A percentile compares a stretch with the other conserved stretches of the same genome.
Evolutionary conservation across 768 basidiomycete species (phyloP).

Genomic region (Suillus subluteus): DNA sequence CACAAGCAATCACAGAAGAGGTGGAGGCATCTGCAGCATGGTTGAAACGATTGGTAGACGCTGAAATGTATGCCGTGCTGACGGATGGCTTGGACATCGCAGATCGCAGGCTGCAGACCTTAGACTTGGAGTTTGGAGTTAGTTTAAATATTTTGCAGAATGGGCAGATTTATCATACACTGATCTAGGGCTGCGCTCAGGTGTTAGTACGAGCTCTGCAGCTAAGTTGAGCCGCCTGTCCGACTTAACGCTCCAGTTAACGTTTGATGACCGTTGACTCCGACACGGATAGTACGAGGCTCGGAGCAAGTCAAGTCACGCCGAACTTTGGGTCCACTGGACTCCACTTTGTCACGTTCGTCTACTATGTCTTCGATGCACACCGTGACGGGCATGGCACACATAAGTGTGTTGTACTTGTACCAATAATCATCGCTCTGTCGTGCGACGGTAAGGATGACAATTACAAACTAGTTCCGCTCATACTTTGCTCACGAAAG

Average conservation of each 20-base stretch:
- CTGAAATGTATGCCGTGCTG: conserved; percentile 46
- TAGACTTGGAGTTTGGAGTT: neutral
- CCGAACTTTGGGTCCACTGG: neutral
- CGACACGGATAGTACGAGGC: neutral
- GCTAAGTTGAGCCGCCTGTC: neutral
- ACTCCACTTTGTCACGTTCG: neutral
- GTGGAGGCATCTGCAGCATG: conserved; percentile 41
- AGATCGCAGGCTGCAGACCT: neutral
- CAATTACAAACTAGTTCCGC: neutral
- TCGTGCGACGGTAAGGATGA: neutral
- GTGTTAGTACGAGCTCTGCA: neutral
- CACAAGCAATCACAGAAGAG: conserved; percentile 54
- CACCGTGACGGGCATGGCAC: neutral
- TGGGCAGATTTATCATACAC: neutral
- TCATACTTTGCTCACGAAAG: neutral
- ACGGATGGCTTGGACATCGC: conserved; percentile 6
- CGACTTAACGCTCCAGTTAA: neutral
- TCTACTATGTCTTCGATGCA: neutral
- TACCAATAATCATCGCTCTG: neutral
- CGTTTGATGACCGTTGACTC: neutral
- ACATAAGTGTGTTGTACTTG: neutral
- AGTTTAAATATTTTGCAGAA: neutral
- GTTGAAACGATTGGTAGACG: conserved; percentile 50
- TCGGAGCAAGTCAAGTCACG: neutral
- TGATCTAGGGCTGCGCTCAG: neutral